phyloP scores from a whole-genome alignment of 2,329 filamentous ascomycete genomes.

The Paracorniculantispora psalliotae region DNA sequence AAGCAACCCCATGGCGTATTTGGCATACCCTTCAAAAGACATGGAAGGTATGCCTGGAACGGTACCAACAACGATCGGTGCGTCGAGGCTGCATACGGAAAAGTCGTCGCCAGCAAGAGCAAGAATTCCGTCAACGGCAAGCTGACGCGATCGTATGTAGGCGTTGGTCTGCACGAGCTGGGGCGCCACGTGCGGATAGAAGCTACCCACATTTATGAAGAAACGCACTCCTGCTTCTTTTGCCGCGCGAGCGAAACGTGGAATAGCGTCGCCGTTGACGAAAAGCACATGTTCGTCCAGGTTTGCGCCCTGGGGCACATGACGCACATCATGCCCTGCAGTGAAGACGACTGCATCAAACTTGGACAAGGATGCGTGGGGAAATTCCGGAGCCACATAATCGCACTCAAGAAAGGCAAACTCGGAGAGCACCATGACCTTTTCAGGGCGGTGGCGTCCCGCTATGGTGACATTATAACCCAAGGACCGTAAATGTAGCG shows the following conservation, averaged over 20 bases:
- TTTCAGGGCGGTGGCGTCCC: background rate
- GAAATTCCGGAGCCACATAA: background rate
- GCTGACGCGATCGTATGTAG: background rate
- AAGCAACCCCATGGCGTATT: too few relatives aligned
- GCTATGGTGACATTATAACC: conserved; percentile 1
- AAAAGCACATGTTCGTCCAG: background rate
- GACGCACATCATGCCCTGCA: background rate
- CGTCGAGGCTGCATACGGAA: background rate
- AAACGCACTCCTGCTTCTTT: background rate
- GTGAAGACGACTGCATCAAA: background rate
- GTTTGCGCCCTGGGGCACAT: background rate
- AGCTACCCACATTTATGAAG: background rate
- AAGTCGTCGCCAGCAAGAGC: background rate
- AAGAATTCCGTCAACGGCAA: background rate
- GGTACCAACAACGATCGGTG: background rate
- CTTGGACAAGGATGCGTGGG: background rate
- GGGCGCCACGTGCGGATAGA: background rate
- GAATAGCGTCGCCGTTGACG: background rate
- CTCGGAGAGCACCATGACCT: background rate
- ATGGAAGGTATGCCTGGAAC: too few relatives aligned
- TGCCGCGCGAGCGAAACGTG: background rate
- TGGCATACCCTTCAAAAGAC: too few relatives aligned
- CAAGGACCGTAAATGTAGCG: background rate
- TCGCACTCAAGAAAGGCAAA: background rate
- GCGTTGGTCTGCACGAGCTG: background rate